phyloP scores from a whole-genome alignment of 2,329 filamentous ascomycete genomes.

The Talaromyces marneffei region DNA sequence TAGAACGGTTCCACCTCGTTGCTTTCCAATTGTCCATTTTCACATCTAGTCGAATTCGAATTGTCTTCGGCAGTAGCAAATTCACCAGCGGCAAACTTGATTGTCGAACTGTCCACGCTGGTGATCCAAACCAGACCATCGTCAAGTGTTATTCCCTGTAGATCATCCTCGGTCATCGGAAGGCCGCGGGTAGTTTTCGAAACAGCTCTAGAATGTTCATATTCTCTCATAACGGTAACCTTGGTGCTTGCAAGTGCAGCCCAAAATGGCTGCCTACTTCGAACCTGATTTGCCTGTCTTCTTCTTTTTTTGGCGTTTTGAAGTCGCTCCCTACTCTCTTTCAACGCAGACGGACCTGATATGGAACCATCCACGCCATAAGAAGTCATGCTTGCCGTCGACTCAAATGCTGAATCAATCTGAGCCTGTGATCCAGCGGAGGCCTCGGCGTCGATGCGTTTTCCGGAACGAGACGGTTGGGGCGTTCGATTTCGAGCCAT shows the following conservation, averaged over 20 bases:
- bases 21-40: conserved; percentile 23
- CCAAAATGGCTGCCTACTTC: conserved; percentile 88
- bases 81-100: conserved; percentile 44
- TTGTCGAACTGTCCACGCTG: conserved; percentile 41
- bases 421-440: conserved; percentile 40
- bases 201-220: conserved; percentile 63
- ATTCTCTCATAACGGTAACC: conserved; percentile 90
- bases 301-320: conserved; percentile 71
- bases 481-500: conserved; percentile 43
- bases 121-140: conserved; percentile 45
- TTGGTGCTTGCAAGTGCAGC: conserved; percentile 92
- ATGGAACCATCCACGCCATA: conserved; percentile 40
- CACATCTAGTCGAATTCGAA: conserved; percentile 19
- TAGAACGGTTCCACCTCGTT: conserved; percentile 54
- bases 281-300: conserved; percentile 85
- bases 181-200: conserved; percentile 35
- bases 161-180: conserved; percentile 38
- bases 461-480: conserved; percentile 35
- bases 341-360: conserved; percentile 47
- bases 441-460: conserved; percentile 42
- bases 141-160: conserved; percentile 37
- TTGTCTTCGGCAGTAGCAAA: conserved; percentile 30
- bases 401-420: conserved; percentile 40
- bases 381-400: conserved; percentile 37
- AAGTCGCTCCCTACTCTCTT: conserved; percentile 53